phyloP scores from a whole-genome alignment of 768 basidiomycete genomes.

The Tulasnella sp. region DNA sequence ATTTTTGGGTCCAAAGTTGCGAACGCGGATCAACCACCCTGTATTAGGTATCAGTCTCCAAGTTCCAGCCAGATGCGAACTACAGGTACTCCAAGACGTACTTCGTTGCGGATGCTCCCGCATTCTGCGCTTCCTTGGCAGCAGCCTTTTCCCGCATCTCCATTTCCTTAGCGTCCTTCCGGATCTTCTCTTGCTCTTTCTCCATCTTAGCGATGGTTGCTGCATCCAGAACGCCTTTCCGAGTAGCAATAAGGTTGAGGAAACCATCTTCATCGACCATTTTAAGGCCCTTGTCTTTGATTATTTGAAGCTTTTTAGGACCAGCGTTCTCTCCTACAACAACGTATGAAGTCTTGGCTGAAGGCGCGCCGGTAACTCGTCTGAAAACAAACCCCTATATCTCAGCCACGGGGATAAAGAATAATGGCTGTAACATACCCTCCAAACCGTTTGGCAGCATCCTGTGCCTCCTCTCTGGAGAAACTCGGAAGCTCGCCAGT shows the following conservation, averaged over 20 bases:
- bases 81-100: conserved; percentile 32
- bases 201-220: conserved; percentile 77
- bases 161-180: conserved; percentile 70
- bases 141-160: conserved; percentile 64
- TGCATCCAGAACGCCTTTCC: conserved; percentile 61
- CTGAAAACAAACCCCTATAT: conserved; percentile 43
- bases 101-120: conserved; percentile 33
- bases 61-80: neutral
- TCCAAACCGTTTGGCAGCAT: conserved; percentile 88
- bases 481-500: conserved; percentile 88
- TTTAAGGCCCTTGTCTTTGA: conserved; percentile 71
- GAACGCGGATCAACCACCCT: conserved; percentile 41
- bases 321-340: conserved; percentile 87
- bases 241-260: conserved; percentile 71
- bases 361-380: conserved; percentile 81
- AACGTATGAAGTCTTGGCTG: conserved; percentile 84
- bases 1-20: conserved; percentile 93
- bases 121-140: conserved; percentile 39
- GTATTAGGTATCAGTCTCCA: neutral
- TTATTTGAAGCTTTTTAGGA: conserved; percentile 78
- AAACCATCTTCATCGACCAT: conserved; percentile 87
- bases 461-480: conserved; percentile 79
- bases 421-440: conserved; percentile 52
- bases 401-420: neutral
- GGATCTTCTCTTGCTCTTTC: conserved; percentile 75